Percentiles rank a stretch among this genome's conserved stretches.
Evolutionary conservation across 1,284 basidiomycete species (phyloP).

Genomic region (Trametes polyzona): DNA sequence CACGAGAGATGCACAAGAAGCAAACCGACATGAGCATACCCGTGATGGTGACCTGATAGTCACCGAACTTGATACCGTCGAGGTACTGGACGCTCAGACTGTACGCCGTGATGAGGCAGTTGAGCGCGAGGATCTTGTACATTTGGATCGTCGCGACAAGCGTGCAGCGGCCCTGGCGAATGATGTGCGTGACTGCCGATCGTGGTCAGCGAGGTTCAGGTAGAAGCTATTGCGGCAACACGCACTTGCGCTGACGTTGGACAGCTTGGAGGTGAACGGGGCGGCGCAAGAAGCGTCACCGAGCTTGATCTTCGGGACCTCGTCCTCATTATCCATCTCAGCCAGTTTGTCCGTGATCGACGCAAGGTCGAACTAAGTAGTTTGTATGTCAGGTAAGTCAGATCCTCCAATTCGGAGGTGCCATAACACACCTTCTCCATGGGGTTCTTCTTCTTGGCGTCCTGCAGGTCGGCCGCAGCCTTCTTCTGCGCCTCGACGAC

Average conservation of each 20-base stretch:
- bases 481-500: constrained; percentile 88
- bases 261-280: constrained; percentile 94
- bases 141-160: constrained; percentile 97
- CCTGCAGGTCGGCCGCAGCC: constrained; percentile 65
- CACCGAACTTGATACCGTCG: constrained; percentile 97
- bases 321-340: constrained; percentile 91
- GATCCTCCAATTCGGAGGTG: not conserved
- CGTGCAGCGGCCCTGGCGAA: constrained; percentile 95
- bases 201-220: constrained; percentile 13
- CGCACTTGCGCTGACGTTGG: constrained; percentile 90
- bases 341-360: constrained; percentile 89
- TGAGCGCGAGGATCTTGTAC: constrained; percentile 97
- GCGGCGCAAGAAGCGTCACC: constrained; percentile 96
- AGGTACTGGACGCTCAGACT: constrained; percentile 95
- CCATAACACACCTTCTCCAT: constrained; percentile 78
- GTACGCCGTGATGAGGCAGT: constrained; percentile 96
- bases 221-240: constrained; percentile 16
- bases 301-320: constrained; percentile 95
- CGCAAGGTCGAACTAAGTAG: constrained; percentile 78
- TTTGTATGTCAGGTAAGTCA: not conserved
- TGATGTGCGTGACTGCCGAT: constrained; percentile 84
- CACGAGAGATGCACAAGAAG: constrained; percentile 94
- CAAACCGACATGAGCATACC: constrained; percentile 97
- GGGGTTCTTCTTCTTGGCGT: constrained; percentile 79
- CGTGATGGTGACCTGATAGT: constrained; percentile 92